Evolutionary conservation across 441 rosid genomes (phyloP).

Genomic region (Pelargonium citronellum): DNA sequence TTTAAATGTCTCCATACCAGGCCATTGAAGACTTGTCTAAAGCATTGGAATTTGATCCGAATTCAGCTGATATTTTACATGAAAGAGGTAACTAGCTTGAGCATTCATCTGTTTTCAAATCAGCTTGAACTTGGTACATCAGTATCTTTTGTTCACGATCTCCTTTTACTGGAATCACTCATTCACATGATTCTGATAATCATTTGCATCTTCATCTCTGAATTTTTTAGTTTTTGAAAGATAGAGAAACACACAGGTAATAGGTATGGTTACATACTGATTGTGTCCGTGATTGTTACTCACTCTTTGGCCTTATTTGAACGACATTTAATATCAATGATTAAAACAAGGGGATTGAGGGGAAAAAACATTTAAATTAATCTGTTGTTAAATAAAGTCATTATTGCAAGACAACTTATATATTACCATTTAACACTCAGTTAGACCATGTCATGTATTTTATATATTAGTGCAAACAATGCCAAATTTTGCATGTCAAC

Average conservation of each 20-base stretch:
- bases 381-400: constrained; percentile 5
- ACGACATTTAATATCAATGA: no score
- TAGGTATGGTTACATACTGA: no score
- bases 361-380: background rate
- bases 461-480: constrained; percentile 2
- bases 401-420: background rate
- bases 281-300: no score
- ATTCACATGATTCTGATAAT: no score
- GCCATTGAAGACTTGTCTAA: constrained; percentile 87
- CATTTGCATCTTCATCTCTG: no score
- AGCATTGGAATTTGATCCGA: constrained; percentile 86
- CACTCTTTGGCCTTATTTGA: no score
- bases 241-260: no score
- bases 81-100: constrained; percentile 71
- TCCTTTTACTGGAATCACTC: background rate
- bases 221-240: no score
- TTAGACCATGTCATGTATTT: constrained; percentile 5
- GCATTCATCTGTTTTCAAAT: background rate
- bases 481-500: background rate
- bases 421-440: background rate
- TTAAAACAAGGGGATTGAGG: background rate
- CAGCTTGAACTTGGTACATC: background rate
- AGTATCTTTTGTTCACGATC: background rate
- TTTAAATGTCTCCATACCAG: constrained; percentile 40
- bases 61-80: constrained; percentile 81